A percentile compares a stretch with the other conserved stretches of the same genome.
phyloP scores from a whole-genome alignment of 179 eudicot genomes.

The Carnegiea gigantea region DNA sequence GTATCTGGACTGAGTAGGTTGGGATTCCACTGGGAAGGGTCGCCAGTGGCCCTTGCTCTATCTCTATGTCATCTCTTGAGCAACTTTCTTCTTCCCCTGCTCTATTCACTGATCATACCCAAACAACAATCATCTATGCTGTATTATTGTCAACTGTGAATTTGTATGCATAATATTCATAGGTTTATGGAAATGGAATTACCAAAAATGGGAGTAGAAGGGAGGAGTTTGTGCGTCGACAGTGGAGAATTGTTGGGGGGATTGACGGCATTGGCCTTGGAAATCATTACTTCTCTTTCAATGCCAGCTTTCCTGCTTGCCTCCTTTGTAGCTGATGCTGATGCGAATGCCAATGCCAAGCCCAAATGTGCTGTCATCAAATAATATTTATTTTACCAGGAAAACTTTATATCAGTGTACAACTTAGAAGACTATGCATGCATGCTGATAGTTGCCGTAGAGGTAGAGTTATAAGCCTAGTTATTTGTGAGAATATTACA shows the following conservation, averaged over 20 bases:
- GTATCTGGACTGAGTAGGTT: conserved; percentile 57
- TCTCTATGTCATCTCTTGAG: conserved; percentile 47
- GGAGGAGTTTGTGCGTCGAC: conserved; percentile 13
- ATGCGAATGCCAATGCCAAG: neutral
- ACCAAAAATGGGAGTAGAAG: conserved; percentile 4
- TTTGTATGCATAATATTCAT: neutral
- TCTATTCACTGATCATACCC: neutral
- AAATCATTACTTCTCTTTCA: neutral
- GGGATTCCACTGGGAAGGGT: conserved; percentile 72
- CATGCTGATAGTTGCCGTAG: neutral
- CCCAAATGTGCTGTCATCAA: conserved; percentile 4
- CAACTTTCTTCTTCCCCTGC: conserved; percentile 22
- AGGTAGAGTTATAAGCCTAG: no score
- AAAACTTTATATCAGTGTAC: neutral
- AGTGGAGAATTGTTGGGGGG: neutral
- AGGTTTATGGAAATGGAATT: neutral
- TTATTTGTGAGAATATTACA: neutral
- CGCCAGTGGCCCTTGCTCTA: conserved; percentile 50
- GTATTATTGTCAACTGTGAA: neutral
- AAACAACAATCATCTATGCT: neutral
- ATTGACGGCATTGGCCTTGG: conserved; percentile 13
- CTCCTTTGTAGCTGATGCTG: neutral
- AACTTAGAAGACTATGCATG: neutral
- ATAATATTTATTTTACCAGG: neutral
- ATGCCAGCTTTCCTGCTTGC: neutral